Evolutionary conservation across 495 filamentous ascomycete genomes (phyloP).

Genomic region (Aspergillus affinis): DNA sequence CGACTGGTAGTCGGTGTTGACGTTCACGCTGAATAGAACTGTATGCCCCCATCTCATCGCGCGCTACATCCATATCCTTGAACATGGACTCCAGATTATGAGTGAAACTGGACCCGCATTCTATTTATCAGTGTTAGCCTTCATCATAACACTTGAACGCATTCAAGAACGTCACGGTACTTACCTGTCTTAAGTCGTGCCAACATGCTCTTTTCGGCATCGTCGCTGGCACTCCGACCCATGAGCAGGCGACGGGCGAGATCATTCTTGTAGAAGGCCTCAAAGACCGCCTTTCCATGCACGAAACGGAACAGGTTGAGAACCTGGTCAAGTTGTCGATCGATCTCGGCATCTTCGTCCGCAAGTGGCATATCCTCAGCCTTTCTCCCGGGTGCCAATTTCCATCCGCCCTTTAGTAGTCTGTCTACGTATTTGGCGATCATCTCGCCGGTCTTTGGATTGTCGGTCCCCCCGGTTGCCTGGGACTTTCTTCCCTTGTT

Average conservation of each 20-base stretch:
- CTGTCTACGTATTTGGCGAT: slow-evolving; percentile 96
- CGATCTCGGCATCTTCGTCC: slow-evolving; percentile 88
- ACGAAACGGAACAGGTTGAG: slow-evolving; percentile 96
- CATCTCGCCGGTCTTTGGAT: slow-evolving; percentile 96
- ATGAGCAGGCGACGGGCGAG: slow-evolving; percentile 85
- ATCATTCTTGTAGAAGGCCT: slow-evolving; percentile 98
- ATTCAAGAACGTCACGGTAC: slow-evolving; percentile 8
- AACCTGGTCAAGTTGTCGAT: slow-evolving; percentile 84
- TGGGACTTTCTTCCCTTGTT: slow-evolving; percentile 72
- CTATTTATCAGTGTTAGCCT: slow-evolving; percentile 35
- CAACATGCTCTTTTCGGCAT: slow-evolving; percentile 95
- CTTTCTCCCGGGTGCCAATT: slow-evolving; percentile 54
- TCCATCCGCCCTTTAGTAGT: slow-evolving; percentile 82
- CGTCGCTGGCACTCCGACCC: slow-evolving; percentile 86
- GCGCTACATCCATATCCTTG: slow-evolving; percentile 89
- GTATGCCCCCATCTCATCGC: slow-evolving; percentile 81
- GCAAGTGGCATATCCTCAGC: slow-evolving; percentile 55
- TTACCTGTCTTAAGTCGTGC: slow-evolving; percentile 76
- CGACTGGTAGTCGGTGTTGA: slow-evolving; percentile 55
- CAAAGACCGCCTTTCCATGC: slow-evolving; percentile 95
- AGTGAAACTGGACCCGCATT: slow-evolving; percentile 91
- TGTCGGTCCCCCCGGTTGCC: slow-evolving; percentile 70
- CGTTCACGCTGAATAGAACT: slow-evolving; percentile 54
- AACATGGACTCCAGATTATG: slow-evolving; percentile 99
- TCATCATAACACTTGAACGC: not conserved